Base-by-base conservation (phyloP, 1,139 yeast genomes). In the Sugiyamaella paludigena region DNA sequence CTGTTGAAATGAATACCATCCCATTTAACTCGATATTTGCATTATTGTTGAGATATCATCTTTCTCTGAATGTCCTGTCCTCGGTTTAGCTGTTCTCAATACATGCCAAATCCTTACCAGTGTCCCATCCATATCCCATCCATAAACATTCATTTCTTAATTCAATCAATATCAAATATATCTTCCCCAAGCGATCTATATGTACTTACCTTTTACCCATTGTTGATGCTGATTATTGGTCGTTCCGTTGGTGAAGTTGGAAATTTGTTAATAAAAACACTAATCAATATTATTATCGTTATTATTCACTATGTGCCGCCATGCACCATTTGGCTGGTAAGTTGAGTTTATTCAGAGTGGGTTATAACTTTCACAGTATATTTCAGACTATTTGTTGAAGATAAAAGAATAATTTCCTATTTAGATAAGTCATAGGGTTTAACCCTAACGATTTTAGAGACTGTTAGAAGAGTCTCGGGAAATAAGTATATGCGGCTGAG, bases 171-270 rank as follows among this genome's bases (percentile, higher is more conserved):
- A 7, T 9, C 34, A 29, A 9, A 12, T n/a, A 31, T 31, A 38
- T 40, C 36, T 13, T 19, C 27, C n/a, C 9, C 27, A 12, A 29
- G 2, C 31, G 37, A 31, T 19, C 35, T 2, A 19, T 46, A 5
- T 36, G 11, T 24, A 50, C 66, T 43, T 80, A 82, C 87, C 86
- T 81, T 80, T 83, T 83, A 82, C 87, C 88, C 88, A 83, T 83
- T 76, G 80, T 76, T 72, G 68, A 68, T 68, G 59, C 58, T 49
- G 44, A 29, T 42, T 42, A 35, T 42, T 44, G 50, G 48, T 47
- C 47, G 50, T 41, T 49, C 40, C 36, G 42, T 36, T 42, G 36
- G 45, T 47, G 50, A 42, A 40, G 49, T 35, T 34, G 46, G 28
- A 35, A 36, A 49, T 30, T 30, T 40, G 32, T 36, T 39, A 38